Evolutionary conservation across 176 grass and related monocot genomes (phyloP), one percentile per base, ranked within the genome.

Genomic region (Poa pratensis): DNA sequence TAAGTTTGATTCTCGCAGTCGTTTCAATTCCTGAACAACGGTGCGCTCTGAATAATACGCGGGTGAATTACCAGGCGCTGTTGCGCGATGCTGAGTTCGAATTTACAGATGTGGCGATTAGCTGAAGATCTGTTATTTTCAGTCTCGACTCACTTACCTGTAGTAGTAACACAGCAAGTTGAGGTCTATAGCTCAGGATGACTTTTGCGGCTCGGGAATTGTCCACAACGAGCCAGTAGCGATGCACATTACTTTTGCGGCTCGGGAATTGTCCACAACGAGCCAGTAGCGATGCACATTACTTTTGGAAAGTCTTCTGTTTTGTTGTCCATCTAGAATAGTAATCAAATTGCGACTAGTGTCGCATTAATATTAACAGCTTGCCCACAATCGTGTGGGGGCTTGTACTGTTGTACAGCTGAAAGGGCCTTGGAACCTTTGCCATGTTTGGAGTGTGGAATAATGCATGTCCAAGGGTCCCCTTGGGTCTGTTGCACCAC

Each of bases 401-500:
- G 7, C 42, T 86, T 72, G 15, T 28, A 17, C 28, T 60, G 37
- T 59, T 59, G 24, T 80, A 59, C 43, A 80, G 15, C 57, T 81
- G 59, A 76, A 80, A 60, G 69, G 20, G 34, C 4, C 11, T 40
- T 49, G 32, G 48, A 48, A 85, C 13, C 40, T 75, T 23, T 85
- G 17, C 77, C 49, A 67, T 80, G 27, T 80, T 76, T 81, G 87
- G 83, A 52, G 27, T 28, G 16, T 45, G 67, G 40, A 86, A 51
- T 22, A 42, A 40, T 60, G 63, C 40, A 9, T 75, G 62, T 67
- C 23, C 16, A 26, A 69, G 22, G 40, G 16, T 54, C 24, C 69
- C 70, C 51, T 39, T 42, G 28, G 7, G 16, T 9, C 13, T 69
- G 55, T 70, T 43, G 68, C 81, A 48, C 51, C 26, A 17, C 49